Conservation (phyloP, 192 early-diverging fungal species). For the Coemansia sp. region DNA sequence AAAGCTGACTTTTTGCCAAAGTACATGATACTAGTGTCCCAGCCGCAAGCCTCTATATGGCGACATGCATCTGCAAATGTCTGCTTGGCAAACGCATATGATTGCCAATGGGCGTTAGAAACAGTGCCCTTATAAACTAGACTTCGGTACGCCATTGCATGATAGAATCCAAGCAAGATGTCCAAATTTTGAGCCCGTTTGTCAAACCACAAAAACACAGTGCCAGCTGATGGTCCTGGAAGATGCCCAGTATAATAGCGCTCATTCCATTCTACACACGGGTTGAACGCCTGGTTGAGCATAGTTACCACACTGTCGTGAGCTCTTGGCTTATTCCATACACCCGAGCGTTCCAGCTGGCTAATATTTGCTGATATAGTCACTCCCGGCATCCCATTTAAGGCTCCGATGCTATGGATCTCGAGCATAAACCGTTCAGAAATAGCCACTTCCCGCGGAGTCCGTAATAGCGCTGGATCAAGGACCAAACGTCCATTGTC, state of each 20-base stretch:
- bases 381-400: conserved; percentile 18
- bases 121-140: conserved; percentile 5
- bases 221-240: conserved; percentile 3
- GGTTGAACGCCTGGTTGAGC: conserved; percentile 21
- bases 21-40: conserved; percentile 37
- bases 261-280: background rate
- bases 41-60: conserved; percentile 17
- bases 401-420: conserved; percentile 10
- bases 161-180: conserved; percentile 33
- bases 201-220: conserved; percentile 30
- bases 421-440: conserved; percentile 44
- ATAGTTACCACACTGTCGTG: background rate
- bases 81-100: conserved; percentile 24
- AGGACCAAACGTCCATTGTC: conserved; percentile 6
- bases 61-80: conserved; percentile 21
- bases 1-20: conserved; percentile 20
- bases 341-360: background rate
- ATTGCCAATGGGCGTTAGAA: conserved; percentile 1
- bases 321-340: background rate
- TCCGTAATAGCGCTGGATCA: conserved; percentile 13
- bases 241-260: conserved; percentile 32
- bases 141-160: conserved; percentile 17
- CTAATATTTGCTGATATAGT: conserved; percentile 14
- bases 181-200: conserved; percentile 15
- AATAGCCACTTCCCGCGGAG: conserved; percentile 31